Conservation (phyloP, 2,329 filamentous ascomycete species). For the Aaosphaeria pasadenensis region DNA sequence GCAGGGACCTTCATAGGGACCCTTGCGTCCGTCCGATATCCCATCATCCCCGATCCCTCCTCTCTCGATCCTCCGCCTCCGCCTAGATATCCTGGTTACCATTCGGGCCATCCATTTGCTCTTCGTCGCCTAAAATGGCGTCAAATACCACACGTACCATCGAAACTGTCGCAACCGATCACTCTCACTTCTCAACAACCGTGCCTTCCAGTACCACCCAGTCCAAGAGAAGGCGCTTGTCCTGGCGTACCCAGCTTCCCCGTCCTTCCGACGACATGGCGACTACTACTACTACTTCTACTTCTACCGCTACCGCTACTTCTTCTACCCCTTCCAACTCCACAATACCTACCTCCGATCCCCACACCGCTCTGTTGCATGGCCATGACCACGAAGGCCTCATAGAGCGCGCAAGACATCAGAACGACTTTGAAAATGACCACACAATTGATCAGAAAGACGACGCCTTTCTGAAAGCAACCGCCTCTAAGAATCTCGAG, state of each 20-base stretch:
- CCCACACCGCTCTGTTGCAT: conserved; percentile 33
- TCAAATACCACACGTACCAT: conserved; percentile 24
- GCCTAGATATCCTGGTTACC: not conserved
- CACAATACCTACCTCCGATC: conserved; percentile 12
- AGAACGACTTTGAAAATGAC: conserved; percentile 14
- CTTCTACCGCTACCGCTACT: conserved; percentile 23
- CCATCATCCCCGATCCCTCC: too few species aligned
- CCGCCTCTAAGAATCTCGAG: conserved; percentile 60
- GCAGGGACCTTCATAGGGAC: conserved; percentile 11
- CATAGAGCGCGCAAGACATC: conserved; percentile 27
- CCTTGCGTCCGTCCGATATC: conserved; percentile 6
- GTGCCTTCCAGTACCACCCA: conserved; percentile 1
- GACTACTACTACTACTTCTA: not conserved
- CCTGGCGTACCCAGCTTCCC: conserved; percentile 25
- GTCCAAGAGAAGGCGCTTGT: conserved; percentile 21
- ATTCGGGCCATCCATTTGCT: not conserved
- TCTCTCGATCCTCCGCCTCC: not conserved
- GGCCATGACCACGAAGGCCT: conserved; percentile 37
- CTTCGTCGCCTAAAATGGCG: conserved; percentile 12
- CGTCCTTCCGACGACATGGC: conserved; percentile 3
- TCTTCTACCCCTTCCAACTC: conserved; percentile 7
- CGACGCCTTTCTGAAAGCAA: conserved; percentile 19
- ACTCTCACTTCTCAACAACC: conserved; percentile 9
- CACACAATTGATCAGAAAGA: conserved; percentile 22
- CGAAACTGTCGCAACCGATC: conserved; percentile 24